Evolutionary conservation across 129 eudicot species (phyloP), one percentile per base, ranked within the genome.

Genomic region (Artemisia argyi): DNA sequence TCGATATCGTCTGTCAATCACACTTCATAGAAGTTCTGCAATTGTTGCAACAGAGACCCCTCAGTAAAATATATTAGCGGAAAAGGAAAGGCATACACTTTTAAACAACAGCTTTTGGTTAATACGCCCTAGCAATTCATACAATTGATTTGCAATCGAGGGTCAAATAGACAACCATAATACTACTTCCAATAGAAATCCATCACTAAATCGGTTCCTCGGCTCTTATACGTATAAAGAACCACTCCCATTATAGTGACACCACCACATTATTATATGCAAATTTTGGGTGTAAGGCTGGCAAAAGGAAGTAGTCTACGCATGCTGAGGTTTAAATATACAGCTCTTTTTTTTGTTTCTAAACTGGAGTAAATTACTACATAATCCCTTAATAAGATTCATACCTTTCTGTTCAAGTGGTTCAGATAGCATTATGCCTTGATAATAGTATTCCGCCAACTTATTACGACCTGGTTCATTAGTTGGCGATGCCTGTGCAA

Each of bases 391-490:
- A 32, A 53, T 6, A 53, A 18, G n/a, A 18, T 39, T 19, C 65
- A 39, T 15, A 71, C 65, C 42, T 71, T 39, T 71, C 65, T 39
- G 75, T 65, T 20, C 19, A 0, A 46, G 26, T 68, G 48, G 28
- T 68, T 26, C 16, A 19, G 65, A 69, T 69, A 18, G 51, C 73
- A 50, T 69, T 69, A 69, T 55, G 13, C 14, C 73, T 46, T 8
- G 28, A 28, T 28, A 26, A 68, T 9, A 17, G 30, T 52, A 69
- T 39, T 62, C 59, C 11, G 32, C 56, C 39, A 69, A 69, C 53
- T 69, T 69, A 62, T 32, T 30, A 28, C 22, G 15, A 28, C 47
- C 28, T 51, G 62, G 63, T 24, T 53, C 62, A 69, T 52, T 51
- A 26, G 64, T 54, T 32, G 54, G 61, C 30, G 39, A 17, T 32